Conservation (phyloP, 805 yeast genomes). For the Metschnikowia santaceciliae region DNA sequence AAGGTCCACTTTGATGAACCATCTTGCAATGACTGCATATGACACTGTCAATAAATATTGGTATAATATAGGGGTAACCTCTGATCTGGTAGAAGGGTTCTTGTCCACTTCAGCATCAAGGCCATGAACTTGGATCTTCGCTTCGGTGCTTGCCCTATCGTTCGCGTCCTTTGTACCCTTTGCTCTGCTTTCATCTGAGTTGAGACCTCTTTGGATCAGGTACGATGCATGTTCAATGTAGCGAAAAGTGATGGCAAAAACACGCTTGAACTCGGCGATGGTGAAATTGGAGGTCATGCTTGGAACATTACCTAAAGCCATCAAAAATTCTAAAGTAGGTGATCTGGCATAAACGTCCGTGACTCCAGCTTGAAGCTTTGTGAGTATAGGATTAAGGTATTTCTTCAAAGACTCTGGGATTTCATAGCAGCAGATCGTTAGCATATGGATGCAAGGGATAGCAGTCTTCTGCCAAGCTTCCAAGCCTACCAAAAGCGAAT, state of each 20-base stretch:
- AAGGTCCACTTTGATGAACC: constrained; percentile 65
- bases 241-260: constrained; percentile 79
- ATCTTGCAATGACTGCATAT: constrained; percentile 60
- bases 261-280: constrained; percentile 70
- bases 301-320: constrained; percentile 64
- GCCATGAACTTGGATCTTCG: constrained; percentile 25
- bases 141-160: not conserved
- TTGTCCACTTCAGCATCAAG: constrained; percentile 50
- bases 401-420: constrained; percentile 70
- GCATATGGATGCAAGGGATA: constrained; percentile 69
- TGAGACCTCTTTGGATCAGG: constrained; percentile 24
- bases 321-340: constrained; percentile 70
- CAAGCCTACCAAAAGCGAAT: constrained; percentile 56
- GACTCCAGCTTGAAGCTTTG: constrained; percentile 70
- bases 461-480: constrained; percentile 78
- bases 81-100: constrained; percentile 50
- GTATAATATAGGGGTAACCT: constrained; percentile 48
- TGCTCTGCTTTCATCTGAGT: constrained; percentile 7
- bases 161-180: constrained; percentile 7
- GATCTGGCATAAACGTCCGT: constrained; percentile 66
- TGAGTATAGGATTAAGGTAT: constrained; percentile 61
- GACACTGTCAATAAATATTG: constrained; percentile 62
- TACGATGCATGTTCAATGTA: constrained; percentile 71
- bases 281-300: constrained; percentile 67
- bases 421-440: constrained; percentile 78